These are phyloP conservation scores for Anastatica hierochuntica DNA, from an alignment of 345 rosid genomes.

Conservation along the genomic window DNA sequence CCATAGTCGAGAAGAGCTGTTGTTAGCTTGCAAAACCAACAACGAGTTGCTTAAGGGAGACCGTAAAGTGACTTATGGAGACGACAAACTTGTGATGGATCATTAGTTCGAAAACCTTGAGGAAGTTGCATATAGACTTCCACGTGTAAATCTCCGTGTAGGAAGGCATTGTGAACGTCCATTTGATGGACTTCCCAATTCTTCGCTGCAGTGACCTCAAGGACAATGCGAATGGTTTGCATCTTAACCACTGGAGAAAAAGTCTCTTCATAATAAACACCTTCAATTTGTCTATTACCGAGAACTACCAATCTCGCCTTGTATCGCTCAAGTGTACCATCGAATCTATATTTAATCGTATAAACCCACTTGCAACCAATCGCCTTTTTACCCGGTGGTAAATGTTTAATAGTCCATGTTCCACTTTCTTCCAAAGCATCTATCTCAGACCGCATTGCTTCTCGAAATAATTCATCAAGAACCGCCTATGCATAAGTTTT, in stretches of 20 bases:
- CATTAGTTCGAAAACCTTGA: no score
- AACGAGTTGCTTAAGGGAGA: no score
- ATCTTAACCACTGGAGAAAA: background rate
- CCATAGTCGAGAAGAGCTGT: no score
- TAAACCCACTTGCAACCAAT: background rate
- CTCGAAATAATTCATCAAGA: no score
- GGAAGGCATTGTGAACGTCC: background rate
- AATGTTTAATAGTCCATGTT: background rate
- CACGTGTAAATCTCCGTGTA: background rate
- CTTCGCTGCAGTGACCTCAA: background rate
- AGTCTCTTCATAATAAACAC: background rate
- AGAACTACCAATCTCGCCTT: background rate
- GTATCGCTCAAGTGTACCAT: background rate
- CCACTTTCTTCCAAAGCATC: background rate
- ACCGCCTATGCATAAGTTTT: no score
- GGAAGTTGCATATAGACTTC: background rate
- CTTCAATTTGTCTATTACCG: background rate
- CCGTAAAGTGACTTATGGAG: no score
- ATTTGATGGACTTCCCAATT: background rate
- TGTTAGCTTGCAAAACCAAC: no score
- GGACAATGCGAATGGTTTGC: background rate
- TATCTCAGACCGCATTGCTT: no score
- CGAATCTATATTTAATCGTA: no score
- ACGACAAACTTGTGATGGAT: no score
- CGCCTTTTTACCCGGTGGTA: background rate